phyloP scores from a whole-genome alignment of 768 basidiomycete species.

The Auriscalpium vulgare region DNA sequence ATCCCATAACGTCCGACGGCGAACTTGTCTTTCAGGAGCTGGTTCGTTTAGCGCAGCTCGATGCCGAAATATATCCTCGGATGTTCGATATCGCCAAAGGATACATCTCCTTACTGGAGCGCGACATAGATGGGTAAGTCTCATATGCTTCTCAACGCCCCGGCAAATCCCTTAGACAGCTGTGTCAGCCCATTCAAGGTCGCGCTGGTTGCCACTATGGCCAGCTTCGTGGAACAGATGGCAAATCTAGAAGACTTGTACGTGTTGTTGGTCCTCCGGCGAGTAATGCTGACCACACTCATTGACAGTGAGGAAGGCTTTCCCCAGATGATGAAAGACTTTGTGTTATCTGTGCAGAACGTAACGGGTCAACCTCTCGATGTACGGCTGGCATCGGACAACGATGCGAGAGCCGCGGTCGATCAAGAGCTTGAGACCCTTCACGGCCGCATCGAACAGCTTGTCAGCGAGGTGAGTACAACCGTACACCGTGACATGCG shows the following conservation, averaged over 20 bases:
- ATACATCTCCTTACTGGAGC: background rate
- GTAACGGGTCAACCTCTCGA: conserved; percentile 60
- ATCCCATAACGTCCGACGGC: conserved; percentile 35
- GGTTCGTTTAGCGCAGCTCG: conserved; percentile 48
- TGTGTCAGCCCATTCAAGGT: background rate
- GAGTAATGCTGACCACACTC: background rate
- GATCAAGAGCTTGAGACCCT: conserved; percentile 57
- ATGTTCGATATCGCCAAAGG: background rate
- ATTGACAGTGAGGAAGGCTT: conserved; percentile 53
- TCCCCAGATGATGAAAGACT: conserved; percentile 51
- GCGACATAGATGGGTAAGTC: conserved; percentile 52
- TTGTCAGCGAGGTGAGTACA: conserved; percentile 53
- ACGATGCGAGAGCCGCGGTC: conserved; percentile 31
- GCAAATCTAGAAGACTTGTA: background rate
- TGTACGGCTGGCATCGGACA: conserved; percentile 35
- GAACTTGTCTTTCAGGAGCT: conserved; percentile 54
- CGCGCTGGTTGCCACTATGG: background rate
- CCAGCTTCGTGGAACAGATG: conserved; percentile 7
- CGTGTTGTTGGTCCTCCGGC: background rate
- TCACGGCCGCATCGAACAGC: conserved; percentile 49
- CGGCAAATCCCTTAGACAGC: too few species aligned
- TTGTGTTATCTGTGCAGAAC: conserved; percentile 52
- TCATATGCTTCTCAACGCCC: background rate
- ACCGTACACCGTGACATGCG: too few species aligned
- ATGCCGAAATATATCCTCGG: conserved; percentile 31